Conservation (phyloP, 768 basidiomycete genomes). For the Rhodosporidiobolus sp. region DNA sequence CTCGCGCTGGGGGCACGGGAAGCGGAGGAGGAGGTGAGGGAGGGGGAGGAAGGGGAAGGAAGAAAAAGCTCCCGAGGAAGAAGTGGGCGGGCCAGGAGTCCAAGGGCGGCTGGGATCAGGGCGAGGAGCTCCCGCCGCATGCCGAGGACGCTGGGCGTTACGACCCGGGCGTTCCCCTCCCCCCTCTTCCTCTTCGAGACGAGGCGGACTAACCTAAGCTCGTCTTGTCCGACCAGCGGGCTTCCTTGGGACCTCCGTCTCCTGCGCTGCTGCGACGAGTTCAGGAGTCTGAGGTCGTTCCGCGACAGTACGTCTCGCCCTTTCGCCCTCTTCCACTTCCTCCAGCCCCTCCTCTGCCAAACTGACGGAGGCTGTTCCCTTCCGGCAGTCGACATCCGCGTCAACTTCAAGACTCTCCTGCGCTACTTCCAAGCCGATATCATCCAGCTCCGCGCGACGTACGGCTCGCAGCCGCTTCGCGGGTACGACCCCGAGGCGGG, state of each 20-base stretch:
- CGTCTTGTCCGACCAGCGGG: no score
- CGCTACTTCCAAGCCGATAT: conserved; percentile 11
- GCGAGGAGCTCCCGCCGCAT: conserved; percentile 4
- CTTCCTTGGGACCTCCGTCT: conserved; percentile 15
- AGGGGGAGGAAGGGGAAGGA: not conserved
- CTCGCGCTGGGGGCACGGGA: no score
- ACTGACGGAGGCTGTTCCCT: no score
- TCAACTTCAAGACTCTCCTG: conserved; percentile 4
- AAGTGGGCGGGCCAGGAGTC: conserved; percentile 9
- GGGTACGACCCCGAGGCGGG: conserved; percentile 1
- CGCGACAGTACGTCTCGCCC: not conserved
- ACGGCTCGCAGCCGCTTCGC: conserved; percentile 11
- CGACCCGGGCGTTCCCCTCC: not conserved
- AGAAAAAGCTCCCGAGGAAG: conserved; percentile 17
- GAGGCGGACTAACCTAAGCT: no score
- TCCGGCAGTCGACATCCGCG: not conserved
- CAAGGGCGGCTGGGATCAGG: not conserved
- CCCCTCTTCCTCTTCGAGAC: no score
- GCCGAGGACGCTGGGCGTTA: conserved; percentile 1
- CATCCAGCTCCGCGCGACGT: not conserved
- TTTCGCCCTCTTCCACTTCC: not conserved
- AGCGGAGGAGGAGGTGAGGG: not conserved
- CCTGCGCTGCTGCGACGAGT: conserved; percentile 14
- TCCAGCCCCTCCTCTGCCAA: no score
- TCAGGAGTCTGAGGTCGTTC: conserved; percentile 8